Evolutionary conservation across 2,329 filamentous ascomycete species (phyloP).

Genomic region (Trichoderma oligosporum): DNA sequence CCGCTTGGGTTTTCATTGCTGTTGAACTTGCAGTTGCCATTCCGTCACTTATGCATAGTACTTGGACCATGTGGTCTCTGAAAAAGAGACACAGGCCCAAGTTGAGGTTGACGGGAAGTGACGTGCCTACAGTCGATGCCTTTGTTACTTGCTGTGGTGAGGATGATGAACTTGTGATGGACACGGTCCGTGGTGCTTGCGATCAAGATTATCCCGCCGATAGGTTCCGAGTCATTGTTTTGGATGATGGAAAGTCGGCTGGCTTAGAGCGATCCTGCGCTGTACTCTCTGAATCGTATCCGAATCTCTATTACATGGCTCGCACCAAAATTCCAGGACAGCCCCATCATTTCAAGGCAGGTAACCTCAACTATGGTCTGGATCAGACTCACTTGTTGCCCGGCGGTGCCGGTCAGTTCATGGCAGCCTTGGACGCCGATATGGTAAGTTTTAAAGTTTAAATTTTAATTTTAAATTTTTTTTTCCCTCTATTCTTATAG

Average conservation of each 20-base stretch:
- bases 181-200: conserved; percentile 54
- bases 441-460: conserved; percentile 55
- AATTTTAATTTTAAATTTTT: too few relatives aligned
- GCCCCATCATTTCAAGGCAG: conserved; percentile 59
- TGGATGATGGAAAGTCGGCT: conserved; percentile 51
- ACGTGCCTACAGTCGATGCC: conserved; percentile 53
- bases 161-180: conserved; percentile 52
- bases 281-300: conserved; percentile 38
- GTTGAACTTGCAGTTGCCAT: conserved; percentile 52
- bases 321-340: conserved; percentile 47
- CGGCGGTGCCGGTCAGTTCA: conserved; percentile 53
- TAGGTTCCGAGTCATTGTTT: conserved; percentile 50
- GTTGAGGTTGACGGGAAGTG: conserved; percentile 47
- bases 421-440: conserved; percentile 63
- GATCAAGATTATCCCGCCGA: conserved; percentile 52
- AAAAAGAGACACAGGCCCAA: conserved; percentile 52
- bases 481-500: neutral
- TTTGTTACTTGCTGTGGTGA: conserved; percentile 58
- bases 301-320: conserved; percentile 52
- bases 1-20: conserved; percentile 56
- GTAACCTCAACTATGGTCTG: conserved; percentile 60
- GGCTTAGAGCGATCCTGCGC: conserved; percentile 40
- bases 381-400: conserved; percentile 48
- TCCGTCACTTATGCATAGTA: conserved; percentile 54
- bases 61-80: conserved; percentile 55